Conservation (phyloP, 2,329 filamentous ascomycete species). For the Huntiella abstrusa region DNA sequence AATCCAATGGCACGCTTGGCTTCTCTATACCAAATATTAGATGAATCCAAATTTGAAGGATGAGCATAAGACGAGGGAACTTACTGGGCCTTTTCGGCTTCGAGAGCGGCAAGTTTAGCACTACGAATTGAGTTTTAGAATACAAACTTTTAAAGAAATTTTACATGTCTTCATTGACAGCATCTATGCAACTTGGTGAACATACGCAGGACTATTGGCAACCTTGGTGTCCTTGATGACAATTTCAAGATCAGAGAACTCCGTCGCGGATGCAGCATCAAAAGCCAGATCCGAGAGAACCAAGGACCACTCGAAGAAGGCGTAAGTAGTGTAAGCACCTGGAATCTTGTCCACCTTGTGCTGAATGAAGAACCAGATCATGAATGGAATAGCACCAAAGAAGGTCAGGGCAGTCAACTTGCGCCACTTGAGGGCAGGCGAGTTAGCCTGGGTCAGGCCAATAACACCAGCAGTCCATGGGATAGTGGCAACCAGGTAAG, state of each 20-base stretch:
- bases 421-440: constrained; percentile 66
- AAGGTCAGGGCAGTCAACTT: constrained; percentile 71
- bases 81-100: constrained; percentile 9
- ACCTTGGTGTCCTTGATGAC: constrained; percentile 78
- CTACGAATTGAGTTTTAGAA: constrained; percentile 3
- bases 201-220: constrained; percentile 85
- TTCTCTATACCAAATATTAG: constrained; percentile 34
- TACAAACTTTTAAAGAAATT: not conserved
- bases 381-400: constrained; percentile 73
- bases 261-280: constrained; percentile 81
- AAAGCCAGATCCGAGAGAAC: constrained; percentile 92
- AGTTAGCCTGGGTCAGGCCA: constrained; percentile 68
- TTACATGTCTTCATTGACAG: constrained; percentile 22
- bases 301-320: constrained; percentile 94
- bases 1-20: constrained; percentile 52
- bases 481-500: constrained; percentile 80
- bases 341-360: constrained; percentile 91
- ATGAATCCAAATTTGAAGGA: not conserved
- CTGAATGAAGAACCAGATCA: constrained; percentile 96
- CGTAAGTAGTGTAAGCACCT: constrained; percentile 91
- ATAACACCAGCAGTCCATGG: constrained; percentile 92
- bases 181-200: constrained; percentile 61
- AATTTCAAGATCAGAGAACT: constrained; percentile 79
- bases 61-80: constrained; percentile 15
- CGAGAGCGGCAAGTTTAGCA: constrained; percentile 9